These are phyloP conservation scores for Pseudotsuga menziesii DNA, from an alignment of 75 land plant species.

Conservation along the genomic window DNA sequence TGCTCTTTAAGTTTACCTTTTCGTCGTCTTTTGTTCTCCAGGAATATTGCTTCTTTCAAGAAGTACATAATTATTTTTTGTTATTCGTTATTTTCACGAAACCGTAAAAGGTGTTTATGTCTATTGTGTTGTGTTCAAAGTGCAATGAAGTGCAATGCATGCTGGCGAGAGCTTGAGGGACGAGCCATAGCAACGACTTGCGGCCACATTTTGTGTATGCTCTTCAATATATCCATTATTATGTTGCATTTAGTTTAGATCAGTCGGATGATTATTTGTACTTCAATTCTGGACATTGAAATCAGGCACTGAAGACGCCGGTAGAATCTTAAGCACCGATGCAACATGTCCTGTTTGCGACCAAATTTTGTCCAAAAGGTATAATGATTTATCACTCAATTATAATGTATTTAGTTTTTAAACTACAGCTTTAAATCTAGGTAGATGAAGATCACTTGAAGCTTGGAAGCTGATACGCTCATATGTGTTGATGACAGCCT, in stretches of 20 bases:
- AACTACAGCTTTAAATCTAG: not conserved
- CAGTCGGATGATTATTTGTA: constrained; percentile 1
- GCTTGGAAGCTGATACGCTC: not conserved
- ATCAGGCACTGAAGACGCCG: constrained; percentile 89
- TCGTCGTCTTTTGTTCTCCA: too few relatives aligned
- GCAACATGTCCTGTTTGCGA: constrained; percentile 94
- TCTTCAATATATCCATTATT: not conserved
- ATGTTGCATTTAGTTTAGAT: not conserved
- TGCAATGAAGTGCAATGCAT: constrained; percentile 93
- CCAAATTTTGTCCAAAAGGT: constrained; percentile 96
- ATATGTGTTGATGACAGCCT: constrained; percentile 38
- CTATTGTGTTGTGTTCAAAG: not conserved
- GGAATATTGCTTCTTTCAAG: too few relatives aligned
- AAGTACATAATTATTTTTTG: too few relatives aligned
- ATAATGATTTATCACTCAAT: not conserved
- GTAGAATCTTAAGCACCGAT: constrained; percentile 78
- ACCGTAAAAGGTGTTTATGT: not conserved
- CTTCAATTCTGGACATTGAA: not conserved
- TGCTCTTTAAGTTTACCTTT: too few relatives aligned
- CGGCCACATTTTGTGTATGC: constrained; percentile 95
- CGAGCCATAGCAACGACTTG: constrained; percentile 89
- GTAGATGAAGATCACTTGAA: not conserved
- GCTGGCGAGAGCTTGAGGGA: constrained; percentile 96
- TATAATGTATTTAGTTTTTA: too few relatives aligned
- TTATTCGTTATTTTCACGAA: too few relatives aligned